Evolutionary conservation across 192 early-diverging fungal genomes (phyloP).

Genomic region (Coemansia sp.): DNA sequence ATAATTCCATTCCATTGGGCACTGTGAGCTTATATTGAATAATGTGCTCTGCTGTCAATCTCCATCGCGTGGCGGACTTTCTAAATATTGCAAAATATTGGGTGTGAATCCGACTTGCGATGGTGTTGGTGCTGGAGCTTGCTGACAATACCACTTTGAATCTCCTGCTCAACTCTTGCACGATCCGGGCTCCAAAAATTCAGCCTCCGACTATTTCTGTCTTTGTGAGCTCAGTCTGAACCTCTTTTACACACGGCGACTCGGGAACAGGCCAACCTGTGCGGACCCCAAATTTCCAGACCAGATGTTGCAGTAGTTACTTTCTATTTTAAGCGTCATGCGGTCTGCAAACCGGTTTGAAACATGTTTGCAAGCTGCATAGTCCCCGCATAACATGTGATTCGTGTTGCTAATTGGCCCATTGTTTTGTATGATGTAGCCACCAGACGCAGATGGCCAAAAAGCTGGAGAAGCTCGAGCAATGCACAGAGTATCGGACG

Average conservation of each 20-base stretch:
- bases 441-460: slow-evolving; percentile 79
- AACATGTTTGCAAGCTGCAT: not conserved
- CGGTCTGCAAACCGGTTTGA: not conserved
- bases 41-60: not conserved
- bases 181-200: not conserved
- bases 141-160: not conserved
- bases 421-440: slow-evolving; percentile 25
- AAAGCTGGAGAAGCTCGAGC: slow-evolving; percentile 69
- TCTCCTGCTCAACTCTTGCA: not conserved
- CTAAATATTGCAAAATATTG: not conserved
- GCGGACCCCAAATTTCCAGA: not conserved
- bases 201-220: slow-evolving; percentile 1
- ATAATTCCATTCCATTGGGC: not conserved
- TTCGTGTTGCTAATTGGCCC: not conserved
- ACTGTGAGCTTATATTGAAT: slow-evolving; percentile 1
- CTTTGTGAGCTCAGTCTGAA: not conserved
- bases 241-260: not conserved
- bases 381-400: slow-evolving; percentile 1
- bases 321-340: not conserved
- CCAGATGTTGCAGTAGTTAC: not conserved
- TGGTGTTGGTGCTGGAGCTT: not conserved
- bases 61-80: not conserved
- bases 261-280: not conserved
- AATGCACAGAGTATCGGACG: slow-evolving; percentile 72
- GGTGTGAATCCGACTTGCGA: not conserved